Evolutionary conservation across 1,284 basidiomycete genomes (phyloP).

Genomic region (Apiotrichum porosum): DNA sequence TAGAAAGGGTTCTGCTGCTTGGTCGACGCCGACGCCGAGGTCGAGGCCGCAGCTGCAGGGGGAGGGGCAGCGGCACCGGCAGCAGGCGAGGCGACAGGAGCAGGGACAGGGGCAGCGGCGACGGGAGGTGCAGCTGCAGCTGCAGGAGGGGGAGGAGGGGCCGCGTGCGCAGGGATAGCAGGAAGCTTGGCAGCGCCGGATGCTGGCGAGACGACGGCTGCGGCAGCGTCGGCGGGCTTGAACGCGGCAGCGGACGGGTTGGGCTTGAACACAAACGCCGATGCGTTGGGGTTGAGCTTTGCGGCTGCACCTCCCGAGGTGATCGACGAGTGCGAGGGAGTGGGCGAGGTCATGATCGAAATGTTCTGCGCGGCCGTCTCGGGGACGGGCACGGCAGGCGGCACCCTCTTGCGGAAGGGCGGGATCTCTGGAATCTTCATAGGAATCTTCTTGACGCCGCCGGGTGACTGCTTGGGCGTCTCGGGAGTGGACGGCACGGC

Average conservation of each 20-base stretch:
- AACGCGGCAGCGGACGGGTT: constrained; percentile 51
- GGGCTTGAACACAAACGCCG: constrained; percentile 61
- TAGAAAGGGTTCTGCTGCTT: constrained; percentile 71
- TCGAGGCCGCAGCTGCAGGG: constrained; percentile 36
- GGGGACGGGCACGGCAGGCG: constrained; percentile 32
- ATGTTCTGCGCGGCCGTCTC: constrained; percentile 38
- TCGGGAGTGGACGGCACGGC: constrained; percentile 22
- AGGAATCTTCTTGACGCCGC: constrained; percentile 43
- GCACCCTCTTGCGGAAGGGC: constrained; percentile 61
- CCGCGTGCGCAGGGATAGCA: too few species aligned
- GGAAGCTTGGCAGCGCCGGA: constrained; percentile 11
- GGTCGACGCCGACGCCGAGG: constrained; percentile 41
- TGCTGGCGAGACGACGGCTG: constrained; percentile 29
- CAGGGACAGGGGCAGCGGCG: not conserved
- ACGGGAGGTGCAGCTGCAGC: not conserved
- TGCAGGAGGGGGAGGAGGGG: not conserved
- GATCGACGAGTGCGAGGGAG: constrained; percentile 43
- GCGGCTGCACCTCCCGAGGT: constrained; percentile 21
- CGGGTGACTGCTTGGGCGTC: constrained; percentile 9
- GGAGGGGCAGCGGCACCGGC: constrained; percentile 51
- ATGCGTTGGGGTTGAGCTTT: constrained; percentile 74
- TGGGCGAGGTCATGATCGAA: constrained; percentile 48
- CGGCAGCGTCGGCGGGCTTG: constrained; percentile 40
- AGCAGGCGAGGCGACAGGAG: constrained; percentile 4
- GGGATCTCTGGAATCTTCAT: constrained; percentile 79